These are phyloP conservation scores for Calonectria henricotiae DNA, from an alignment of 2,329 filamentous ascomycete species.

Conservation along the genomic window DNA sequence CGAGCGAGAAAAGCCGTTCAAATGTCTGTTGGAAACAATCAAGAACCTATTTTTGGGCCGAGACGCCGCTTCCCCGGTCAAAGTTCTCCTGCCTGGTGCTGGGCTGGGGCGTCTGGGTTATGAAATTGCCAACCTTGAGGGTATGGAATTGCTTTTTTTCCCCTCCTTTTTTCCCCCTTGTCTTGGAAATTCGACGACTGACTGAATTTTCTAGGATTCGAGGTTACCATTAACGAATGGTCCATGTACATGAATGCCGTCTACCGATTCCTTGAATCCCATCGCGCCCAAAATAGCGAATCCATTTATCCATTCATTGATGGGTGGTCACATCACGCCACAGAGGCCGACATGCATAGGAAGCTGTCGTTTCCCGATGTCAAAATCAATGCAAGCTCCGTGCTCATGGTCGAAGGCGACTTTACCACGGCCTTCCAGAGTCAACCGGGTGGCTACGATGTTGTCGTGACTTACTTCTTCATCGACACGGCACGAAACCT, in stretches of 20 bases:
- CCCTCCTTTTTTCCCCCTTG: too few relatives aligned
- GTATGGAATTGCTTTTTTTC: slow-evolving; percentile 43
- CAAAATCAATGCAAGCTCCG: slow-evolving; percentile 54
- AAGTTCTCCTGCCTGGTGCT: slow-evolving; percentile 68
- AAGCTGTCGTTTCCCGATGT: slow-evolving; percentile 64
- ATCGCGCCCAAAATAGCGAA: slow-evolving; percentile 48
- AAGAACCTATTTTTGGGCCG: slow-evolving; percentile 54
- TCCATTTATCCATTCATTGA: slow-evolving; percentile 70
- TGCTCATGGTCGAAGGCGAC: slow-evolving; percentile 71
- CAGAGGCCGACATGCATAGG: slow-evolving; percentile 65
- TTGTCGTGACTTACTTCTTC: slow-evolving; percentile 72
- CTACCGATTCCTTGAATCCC: slow-evolving; percentile 66
- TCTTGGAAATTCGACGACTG: background rate
- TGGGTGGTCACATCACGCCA: slow-evolving; percentile 71
- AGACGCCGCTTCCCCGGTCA: slow-evolving; percentile 46
- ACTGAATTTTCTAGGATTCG: slow-evolving; percentile 57
- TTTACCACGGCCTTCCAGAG: slow-evolving; percentile 64
- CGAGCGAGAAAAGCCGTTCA: slow-evolving; percentile 64
- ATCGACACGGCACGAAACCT: slow-evolving; percentile 74
- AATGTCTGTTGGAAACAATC: slow-evolving; percentile 58
- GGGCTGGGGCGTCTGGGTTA: slow-evolving; percentile 69
- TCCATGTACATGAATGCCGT: slow-evolving; percentile 72
- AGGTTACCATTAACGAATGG: slow-evolving; percentile 73
- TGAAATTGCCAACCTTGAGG: slow-evolving; percentile 64
- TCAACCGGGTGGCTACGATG: slow-evolving; percentile 60